Conservation (phyloP, 352 stramenopile species). For the Phytophthora colocasiae region DNA sequence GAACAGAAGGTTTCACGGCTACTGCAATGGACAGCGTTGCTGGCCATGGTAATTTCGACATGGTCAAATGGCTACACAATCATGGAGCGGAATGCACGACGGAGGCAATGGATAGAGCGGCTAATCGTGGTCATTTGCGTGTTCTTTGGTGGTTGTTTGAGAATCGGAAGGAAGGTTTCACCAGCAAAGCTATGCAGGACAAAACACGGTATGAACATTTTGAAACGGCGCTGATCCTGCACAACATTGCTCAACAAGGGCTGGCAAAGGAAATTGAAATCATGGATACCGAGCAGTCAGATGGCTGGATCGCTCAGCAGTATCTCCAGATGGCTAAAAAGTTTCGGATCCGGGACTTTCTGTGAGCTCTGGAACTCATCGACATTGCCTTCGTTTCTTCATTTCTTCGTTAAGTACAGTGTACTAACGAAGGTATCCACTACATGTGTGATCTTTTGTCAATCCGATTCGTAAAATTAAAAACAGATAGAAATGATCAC, state of each 20-base stretch:
- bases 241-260: slow-evolving; percentile 9
- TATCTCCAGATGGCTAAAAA: neutral
- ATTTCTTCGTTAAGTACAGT: too few species aligned
- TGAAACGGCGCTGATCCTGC: slow-evolving; percentile 15
- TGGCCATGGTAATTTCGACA: slow-evolving; percentile 1
- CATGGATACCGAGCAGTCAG: slow-evolving; percentile 8
- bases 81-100: slow-evolving; percentile 6
- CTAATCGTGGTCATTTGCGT: slow-evolving; percentile 9
- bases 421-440: too few species aligned
- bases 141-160: slow-evolving; percentile 18
- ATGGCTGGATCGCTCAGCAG: slow-evolving; percentile 2
- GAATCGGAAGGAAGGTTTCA: slow-evolving; percentile 19
- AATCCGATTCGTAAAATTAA: too few species aligned
- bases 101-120: slow-evolving; percentile 9
- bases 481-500: too few species aligned
- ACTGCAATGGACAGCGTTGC: slow-evolving; percentile 15
- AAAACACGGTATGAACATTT: too few species aligned
- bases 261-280: neutral
- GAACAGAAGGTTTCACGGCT: slow-evolving; percentile 10
- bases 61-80: slow-evolving; percentile 12
- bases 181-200: slow-evolving; percentile 2
- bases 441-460: too few species aligned
- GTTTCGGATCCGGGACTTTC: neutral
- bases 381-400: too few species aligned
- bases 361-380: neutral